Evolutionary conservation across 208 protist species (phyloP), one percentile per base, ranked within the genome.

Genomic region (Crithidia thermophila): DNA sequence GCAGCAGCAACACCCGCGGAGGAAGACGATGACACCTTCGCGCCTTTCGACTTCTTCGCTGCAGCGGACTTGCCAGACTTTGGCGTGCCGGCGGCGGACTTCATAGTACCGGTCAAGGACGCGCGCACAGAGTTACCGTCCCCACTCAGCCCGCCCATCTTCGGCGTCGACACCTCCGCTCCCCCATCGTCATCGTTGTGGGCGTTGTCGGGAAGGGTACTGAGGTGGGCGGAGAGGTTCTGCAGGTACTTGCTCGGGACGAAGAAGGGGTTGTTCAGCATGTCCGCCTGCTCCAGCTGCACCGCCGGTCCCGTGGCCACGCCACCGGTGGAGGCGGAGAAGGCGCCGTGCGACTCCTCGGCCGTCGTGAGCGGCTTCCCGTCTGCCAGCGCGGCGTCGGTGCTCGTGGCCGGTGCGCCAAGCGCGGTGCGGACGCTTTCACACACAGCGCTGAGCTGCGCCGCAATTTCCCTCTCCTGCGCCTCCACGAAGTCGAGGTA

Each of bases 221-320:
- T 21, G 16, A 67, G 13, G 21, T 27, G 11, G 20, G 33, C 33
- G 27, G 47, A 33, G 45, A 75, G 69, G 46, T 52, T 62, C 37
- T 59, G 49, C 28, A 75, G 61, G 16, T 68, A 69, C 36, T 46
- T 43, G 25, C 18, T 27, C 0, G 60, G 61, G 9, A 75, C 61
- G 23, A 75, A 75, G 47, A 75, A 68, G 5, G 69, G 69, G 27
- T 65, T 75, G 61, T 43, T 53, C 21, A 75, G 55, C 69, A 68
- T 75, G 61, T 75, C 60, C 9, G 69, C 39, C 43, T 33, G 25
- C 61, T 75, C 69, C n/a, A 75, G 45, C 21, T 55, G 47, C 21
- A 75, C 69, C 11, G 51, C 6, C 34, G 61, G 28, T 23, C 25
- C 23, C 1, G 30, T 11, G 1, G 60, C 28, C 50, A n/a, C 0